Percentiles rank a stretch among this genome's conserved stretches.
These are phyloP conservation scores for Ceratobasidium papillatum DNA, from an alignment of 1,284 basidiomycete species.

Conservation along the genomic window DNA sequence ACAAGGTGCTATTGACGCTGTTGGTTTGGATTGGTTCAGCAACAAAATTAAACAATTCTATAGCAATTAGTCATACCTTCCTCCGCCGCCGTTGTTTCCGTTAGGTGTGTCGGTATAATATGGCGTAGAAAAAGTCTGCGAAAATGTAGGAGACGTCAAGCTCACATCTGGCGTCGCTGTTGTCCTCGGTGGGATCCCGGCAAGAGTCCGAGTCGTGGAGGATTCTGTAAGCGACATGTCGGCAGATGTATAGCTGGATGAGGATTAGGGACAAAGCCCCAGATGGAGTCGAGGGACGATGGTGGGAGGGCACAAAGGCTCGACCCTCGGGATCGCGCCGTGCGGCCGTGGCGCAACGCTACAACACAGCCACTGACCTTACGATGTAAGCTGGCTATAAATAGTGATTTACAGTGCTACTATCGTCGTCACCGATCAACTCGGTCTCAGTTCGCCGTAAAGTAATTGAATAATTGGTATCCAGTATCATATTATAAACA, in stretches of 20 bases:
- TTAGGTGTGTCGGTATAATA: neutral
- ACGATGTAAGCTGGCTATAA: neutral
- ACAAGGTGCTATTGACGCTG: slow-evolving; percentile 46
- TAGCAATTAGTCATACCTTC: neutral
- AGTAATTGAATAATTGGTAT: neutral
- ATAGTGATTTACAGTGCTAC: slow-evolving; percentile 1
- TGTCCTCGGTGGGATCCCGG: slow-evolving; percentile 7
- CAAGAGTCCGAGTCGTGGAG: neutral
- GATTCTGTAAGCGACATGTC: neutral
- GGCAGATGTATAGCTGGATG: too few species aligned
- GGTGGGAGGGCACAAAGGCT: neutral
- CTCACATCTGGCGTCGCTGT: neutral
- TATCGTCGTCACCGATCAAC: neutral
- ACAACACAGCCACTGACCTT: neutral
- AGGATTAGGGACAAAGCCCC: neutral
- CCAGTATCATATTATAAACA: neutral
- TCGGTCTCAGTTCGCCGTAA: neutral
- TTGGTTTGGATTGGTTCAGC: neutral
- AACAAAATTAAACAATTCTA: neutral
- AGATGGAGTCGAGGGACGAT: neutral
- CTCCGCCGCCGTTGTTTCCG: slow-evolving; percentile 7
- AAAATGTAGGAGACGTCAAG: too few species aligned
- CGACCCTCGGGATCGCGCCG: neutral
- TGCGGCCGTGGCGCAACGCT: neutral
- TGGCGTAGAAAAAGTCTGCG: too few species aligned